A percentile compares a stretch with the other conserved stretches of the same genome.
These are phyloP conservation scores for Venturia effusa DNA, from an alignment of 2,329 filamentous ascomycete species.

Conservation along the genomic window DNA sequence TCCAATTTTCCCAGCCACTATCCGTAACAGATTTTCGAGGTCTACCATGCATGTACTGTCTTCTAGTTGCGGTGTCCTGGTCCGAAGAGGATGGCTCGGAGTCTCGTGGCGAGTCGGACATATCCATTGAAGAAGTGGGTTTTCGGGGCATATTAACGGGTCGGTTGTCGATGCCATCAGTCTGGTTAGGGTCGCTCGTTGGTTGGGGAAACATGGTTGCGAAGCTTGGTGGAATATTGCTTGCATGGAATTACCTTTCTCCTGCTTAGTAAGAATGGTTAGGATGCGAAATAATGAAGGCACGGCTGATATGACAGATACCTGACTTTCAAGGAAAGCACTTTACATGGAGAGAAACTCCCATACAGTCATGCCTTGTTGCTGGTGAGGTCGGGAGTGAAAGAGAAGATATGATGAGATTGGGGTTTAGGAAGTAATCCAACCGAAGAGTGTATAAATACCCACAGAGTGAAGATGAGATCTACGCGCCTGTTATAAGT, in stretches of 20 bases:
- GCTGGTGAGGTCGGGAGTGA: neutral
- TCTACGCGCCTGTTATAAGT: neutral
- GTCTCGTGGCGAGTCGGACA: neutral
- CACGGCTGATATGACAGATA: neutral
- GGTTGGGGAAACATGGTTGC: neutral
- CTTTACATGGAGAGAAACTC: neutral
- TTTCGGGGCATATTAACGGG: neutral
- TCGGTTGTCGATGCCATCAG: neutral
- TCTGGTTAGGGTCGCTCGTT: neutral
- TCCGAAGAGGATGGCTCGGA: neutral
- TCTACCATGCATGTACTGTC: neutral
- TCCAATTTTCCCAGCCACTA: neutral
- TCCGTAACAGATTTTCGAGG: neutral
- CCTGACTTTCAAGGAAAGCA: neutral
- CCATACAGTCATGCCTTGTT: neutral
- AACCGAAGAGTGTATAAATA: neutral
- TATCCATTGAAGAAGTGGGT: neutral
- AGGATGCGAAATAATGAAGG: neutral
- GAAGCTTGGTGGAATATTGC: neutral
- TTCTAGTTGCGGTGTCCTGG: neutral
- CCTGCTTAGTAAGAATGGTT: neutral
- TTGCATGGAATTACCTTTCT: neutral
- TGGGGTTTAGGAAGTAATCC: neutral
- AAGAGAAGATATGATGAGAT: neutral
- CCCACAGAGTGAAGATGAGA: neutral